Evolutionary conservation across 2,329 filamentous ascomycete species (phyloP).

Genomic region (Mollisia scopiformis): DNA sequence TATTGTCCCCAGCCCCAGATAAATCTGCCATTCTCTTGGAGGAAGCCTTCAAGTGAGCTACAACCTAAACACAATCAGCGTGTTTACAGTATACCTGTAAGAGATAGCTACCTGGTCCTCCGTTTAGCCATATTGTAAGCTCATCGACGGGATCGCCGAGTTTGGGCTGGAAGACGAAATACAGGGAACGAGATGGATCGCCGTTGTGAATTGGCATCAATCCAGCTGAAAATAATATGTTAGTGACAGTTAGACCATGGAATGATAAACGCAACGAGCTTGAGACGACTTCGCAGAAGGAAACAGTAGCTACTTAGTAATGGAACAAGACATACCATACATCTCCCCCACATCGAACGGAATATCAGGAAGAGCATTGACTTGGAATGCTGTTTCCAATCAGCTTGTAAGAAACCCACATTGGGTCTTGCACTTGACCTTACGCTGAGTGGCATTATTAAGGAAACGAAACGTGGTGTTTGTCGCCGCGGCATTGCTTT

Average conservation of each 20-base stretch:
- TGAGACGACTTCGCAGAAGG: no score
- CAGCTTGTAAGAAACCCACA: background rate
- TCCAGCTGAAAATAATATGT: no score
- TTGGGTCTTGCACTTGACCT: background rate
- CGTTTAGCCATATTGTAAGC: conserved; percentile 52
- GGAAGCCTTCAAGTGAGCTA: conserved; percentile 39
- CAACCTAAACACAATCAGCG: conserved; percentile 40
- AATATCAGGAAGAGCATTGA: conserved; percentile 27
- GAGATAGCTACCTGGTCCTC: conserved; percentile 42
- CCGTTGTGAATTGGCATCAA: conserved; percentile 55
- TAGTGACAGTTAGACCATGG: no score
- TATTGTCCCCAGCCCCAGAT: conserved; percentile 35
- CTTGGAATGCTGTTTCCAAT: conserved; percentile 22
- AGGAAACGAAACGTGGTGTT: conserved; percentile 12
- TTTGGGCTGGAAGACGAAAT: conserved; percentile 57
- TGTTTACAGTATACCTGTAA: background rate
- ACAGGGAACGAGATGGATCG: conserved; percentile 44
- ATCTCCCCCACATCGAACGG: conserved; percentile 29
- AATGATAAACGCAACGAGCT: no score
- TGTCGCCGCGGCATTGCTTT: background rate
- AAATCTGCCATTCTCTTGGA: conserved; percentile 40
- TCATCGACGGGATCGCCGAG: conserved; percentile 47
- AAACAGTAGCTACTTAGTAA: no score
- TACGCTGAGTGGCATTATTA: conserved; percentile 12
- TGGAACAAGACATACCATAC: no score